Evolutionary conservation across 2,329 filamentous ascomycete genomes (phyloP).

Genomic region (Aureobasidium pullulans): DNA sequence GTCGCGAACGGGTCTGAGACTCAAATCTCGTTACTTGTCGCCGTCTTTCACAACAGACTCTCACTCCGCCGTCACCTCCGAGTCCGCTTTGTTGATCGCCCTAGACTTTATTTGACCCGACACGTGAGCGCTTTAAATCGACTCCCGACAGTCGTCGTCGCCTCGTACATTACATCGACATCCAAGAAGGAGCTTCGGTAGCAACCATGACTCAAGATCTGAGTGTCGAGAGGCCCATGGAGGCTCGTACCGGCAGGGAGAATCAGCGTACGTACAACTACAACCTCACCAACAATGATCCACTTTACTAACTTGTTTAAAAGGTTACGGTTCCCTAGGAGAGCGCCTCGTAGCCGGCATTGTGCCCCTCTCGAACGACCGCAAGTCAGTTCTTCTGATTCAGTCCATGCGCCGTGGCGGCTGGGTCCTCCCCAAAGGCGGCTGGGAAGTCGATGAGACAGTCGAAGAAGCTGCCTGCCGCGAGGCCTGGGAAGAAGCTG

Average conservation of each 20-base stretch:
- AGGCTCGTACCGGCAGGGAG: slow-evolving; percentile 67
- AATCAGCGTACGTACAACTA: slow-evolving; percentile 65
- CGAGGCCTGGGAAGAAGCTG: slow-evolving; percentile 97
- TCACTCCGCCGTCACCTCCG: background rate
- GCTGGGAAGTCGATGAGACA: slow-evolving; percentile 95
- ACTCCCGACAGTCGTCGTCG: background rate
- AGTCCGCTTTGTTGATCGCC: slow-evolving; percentile 16
- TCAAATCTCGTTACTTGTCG: slow-evolving; percentile 17
- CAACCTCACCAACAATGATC: background rate
- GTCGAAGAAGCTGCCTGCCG: slow-evolving; percentile 74
- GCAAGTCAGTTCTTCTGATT: slow-evolving; percentile 82
- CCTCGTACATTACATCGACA: background rate
- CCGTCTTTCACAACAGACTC: slow-evolving; percentile 15
- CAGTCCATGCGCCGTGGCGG: slow-evolving; percentile 84
- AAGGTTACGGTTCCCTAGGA: slow-evolving; percentile 87
- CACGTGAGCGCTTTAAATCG: background rate
- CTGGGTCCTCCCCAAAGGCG: slow-evolving; percentile 96
- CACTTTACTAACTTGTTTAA: slow-evolving; percentile 19
- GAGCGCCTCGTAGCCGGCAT: slow-evolving; percentile 93
- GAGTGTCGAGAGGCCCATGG: slow-evolving; percentile 35
- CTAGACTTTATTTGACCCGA: slow-evolving; percentile 16
- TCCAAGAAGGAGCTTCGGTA: background rate
- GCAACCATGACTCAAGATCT: slow-evolving; percentile 37
- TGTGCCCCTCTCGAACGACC: slow-evolving; percentile 80
- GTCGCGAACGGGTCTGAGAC: slow-evolving; percentile 44